Conservation (phyloP, 164 flowering plant species). For the Sedum album region DNA sequence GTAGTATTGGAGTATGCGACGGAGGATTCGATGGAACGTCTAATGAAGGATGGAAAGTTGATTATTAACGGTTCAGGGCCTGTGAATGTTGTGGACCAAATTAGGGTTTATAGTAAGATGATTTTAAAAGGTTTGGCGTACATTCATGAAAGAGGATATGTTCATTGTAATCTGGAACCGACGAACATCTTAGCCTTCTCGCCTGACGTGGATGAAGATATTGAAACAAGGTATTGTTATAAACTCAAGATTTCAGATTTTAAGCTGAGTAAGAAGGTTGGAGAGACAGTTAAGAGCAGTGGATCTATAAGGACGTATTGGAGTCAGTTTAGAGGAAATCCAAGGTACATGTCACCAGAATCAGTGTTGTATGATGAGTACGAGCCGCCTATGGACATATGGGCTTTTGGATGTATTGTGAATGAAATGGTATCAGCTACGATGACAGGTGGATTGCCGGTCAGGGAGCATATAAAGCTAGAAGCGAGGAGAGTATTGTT, state of each 20-base stretch:
- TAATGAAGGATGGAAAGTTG: not conserved
- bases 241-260: not conserved
- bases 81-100: not conserved
- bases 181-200: not conserved
- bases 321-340: not conserved
- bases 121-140: not conserved
- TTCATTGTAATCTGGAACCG: not conserved
- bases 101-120: not conserved
- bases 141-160: not conserved
- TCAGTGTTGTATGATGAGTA: not conserved
- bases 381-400: not conserved
- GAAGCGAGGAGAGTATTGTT: too few relatives aligned
- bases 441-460: not conserved
- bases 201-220: not conserved
- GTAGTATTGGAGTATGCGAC: not conserved
- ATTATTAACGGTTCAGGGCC: not conserved
- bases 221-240: not conserved
- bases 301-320: not conserved
- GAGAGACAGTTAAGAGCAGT: not conserved
- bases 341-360: not conserved
- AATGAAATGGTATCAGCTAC: not conserved
- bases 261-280: not conserved
- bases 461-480: not conserved
- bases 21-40: not conserved
- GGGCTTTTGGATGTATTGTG: not conserved